Conservation (phyloP, 306 rosid species). For the Trichosanthes cucumerina region DNA sequence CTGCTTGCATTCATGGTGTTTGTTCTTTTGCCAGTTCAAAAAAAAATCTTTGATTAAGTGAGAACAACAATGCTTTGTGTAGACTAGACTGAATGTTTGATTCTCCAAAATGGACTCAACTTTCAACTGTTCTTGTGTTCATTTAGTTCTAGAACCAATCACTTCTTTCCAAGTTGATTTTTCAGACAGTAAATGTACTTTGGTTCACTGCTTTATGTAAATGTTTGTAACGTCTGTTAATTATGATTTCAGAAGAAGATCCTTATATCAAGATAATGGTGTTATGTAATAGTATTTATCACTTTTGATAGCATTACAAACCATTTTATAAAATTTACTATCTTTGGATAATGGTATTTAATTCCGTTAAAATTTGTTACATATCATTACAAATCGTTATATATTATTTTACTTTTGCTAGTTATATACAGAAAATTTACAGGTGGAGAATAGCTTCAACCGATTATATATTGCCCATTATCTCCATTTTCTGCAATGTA, state of each 20-base stretch:
- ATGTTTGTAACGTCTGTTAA: neutral
- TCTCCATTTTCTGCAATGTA: neutral
- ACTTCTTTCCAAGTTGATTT: neutral
- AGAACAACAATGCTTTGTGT: neutral
- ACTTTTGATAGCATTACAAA: neutral
- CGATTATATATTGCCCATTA: neutral
- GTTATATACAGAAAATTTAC: neutral
- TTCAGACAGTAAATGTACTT: neutral
- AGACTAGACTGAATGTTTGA: neutral
- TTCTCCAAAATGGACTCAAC: neutral
- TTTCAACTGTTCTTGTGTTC: neutral
- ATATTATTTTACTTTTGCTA: neutral
- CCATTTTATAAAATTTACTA: neutral
- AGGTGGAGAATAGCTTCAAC: neutral
- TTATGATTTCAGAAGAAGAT: neutral
- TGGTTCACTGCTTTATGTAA: neutral
- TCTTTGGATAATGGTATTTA: neutral
- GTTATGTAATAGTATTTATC: neutral
- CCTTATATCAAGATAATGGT: neutral
- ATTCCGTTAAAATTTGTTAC: neutral
- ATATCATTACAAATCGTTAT: neutral
- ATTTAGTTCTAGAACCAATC: neutral
- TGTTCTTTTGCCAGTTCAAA: neutral
- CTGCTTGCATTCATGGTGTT: neutral
- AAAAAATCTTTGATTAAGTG: neutral